Evolutionary conservation across 208 protist genomes (phyloP), one percentile per base, ranked within the genome.

Genomic region (Crithidia expoeki): DNA sequence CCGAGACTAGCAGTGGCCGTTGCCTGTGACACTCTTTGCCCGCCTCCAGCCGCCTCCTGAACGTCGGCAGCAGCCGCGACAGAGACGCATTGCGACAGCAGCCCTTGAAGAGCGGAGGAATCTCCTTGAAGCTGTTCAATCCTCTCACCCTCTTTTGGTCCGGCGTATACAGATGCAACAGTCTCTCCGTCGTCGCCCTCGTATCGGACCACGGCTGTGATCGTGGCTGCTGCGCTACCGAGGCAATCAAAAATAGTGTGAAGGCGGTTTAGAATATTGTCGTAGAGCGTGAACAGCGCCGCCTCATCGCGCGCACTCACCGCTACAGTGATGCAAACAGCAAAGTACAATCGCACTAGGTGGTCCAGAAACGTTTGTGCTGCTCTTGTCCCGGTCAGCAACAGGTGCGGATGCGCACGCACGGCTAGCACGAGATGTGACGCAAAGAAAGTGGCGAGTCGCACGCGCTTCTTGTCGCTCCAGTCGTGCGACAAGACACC

Each of bases 401-500:
- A 68, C 21, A 70, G 63, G 16, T 38, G 58, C 4, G 88, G 83
- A 60, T 90, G 80, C 1, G 84, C 83, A 23, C 83, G 80, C 38
- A 85, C 79, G 3, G 83, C 69, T 6, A 84, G 75, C 33, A 85
- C 80, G 12, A 89, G 46, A 62, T 94, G 85, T 16, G 88, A 94
- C 5, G 88, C 88, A 38, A 90, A 85, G 73, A 94, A 90, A 2
- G 88, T 63, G 38, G 85, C 70, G 0, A 94, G 67, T 17, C 81
- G 83, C 38, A 77, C 77, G 53, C 78, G 72, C 72, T 72, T 83
- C 17, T 64, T 72, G 66, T 91, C 84, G 6, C 68, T 85, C 88
- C 88, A 94, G 59, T 94, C 84, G 68, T 94, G 88, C 30, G 88
- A 83, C 50, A 91, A 71, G n/a, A 90, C 68, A 21, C 80, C 79